Evolutionary conservation across 2,329 filamentous ascomycete genomes (phyloP).

Genomic region (Cadophora sp.): DNA sequence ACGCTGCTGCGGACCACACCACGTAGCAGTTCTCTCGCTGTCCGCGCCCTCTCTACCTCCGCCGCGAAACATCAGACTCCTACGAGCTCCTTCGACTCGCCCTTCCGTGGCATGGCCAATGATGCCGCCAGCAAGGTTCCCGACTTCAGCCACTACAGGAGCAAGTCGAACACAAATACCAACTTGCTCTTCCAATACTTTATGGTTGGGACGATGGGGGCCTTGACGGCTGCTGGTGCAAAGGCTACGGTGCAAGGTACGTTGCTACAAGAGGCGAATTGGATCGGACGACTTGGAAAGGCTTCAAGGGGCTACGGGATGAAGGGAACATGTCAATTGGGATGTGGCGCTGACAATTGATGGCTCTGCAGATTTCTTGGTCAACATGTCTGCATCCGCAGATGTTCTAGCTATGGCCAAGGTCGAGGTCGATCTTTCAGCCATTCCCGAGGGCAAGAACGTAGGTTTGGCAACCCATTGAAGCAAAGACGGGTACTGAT

Average conservation of each 20-base stretch:
- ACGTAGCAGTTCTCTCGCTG: conserved; percentile 48
- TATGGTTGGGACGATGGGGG: conserved; percentile 78
- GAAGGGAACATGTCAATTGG: conserved; percentile 29
- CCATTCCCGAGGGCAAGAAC: conserved; percentile 99
- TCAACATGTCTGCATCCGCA: conserved; percentile 99
- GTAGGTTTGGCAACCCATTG: conserved; percentile 59
- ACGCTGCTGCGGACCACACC: conserved; percentile 68
- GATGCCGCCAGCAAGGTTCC: conserved; percentile 75
- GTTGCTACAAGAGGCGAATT: conserved; percentile 45
- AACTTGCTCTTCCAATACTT: conserved; percentile 94
- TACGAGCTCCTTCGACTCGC: conserved; percentile 60
- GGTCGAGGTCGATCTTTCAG: conserved; percentile 92
- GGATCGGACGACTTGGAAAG: conserved; percentile 9
- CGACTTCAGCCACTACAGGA: conserved; percentile 87
- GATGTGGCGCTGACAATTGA: conserved; percentile 32
- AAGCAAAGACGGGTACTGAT: conserved; percentile 26
- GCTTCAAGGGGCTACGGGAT: not conserved
- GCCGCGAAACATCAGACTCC: conserved; percentile 39
- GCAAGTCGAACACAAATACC: conserved; percentile 67
- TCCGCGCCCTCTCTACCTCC: conserved; percentile 62
- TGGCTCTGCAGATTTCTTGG: conserved; percentile 81
- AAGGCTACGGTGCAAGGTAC: conserved; percentile 98
- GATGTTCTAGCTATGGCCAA: conserved; percentile 99
- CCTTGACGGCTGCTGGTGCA: conserved; percentile 88
- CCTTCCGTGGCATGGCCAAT: conserved; percentile 60